Evolutionary conservation across 1,284 basidiomycete species (phyloP), one percentile per base, ranked within the genome.

Genomic region (Salmacisia buchloeana): DNA sequence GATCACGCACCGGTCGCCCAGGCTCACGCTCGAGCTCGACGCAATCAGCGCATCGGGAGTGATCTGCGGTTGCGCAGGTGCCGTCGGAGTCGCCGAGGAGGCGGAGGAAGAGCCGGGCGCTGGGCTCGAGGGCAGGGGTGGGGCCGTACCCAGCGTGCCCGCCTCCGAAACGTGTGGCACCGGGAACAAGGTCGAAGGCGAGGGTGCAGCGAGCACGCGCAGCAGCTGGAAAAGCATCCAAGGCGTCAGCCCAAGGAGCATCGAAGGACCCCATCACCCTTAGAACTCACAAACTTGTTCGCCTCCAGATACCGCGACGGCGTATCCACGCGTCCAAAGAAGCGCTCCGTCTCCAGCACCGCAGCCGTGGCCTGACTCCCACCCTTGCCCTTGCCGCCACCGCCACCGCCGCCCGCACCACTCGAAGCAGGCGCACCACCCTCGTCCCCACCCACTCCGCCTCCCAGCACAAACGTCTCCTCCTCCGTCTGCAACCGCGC

Each of bases 21-120:
- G 49, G 18, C 12, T 54, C 13, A 29, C 84, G 59, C 86, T 86
- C 10, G 90, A 90, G 2, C 88, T 90, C 56, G 87, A 86, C 6
- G 89, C 91, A 13, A 97, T 83, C 63, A 92, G 85, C 12, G 88
- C 89, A 80, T 97, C 94, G 2, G 85, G 82, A 1, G 92, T 93
- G 70, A 97, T 90, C 71, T 90, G 89, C 0, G 90, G 88, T 70
- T 88, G 88, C 10, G 49, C 59, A 21, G 60, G 36, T 10, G 62
- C 58, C 7, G 43, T 21, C 9, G 62, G 46, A 5, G 57, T 33
- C 6, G 49, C 49, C n/a, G 49, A 46, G 13, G 23, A 38, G 35
- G 27, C 63, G 23, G 58, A 62, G 49, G 60, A 49, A 6, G 36
- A 49, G 41, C n/a, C n/a, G n/a, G n/a, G 41, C 7, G 10, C 15